Percentiles rank a stretch among this genome's conserved stretches.
Evolutionary conservation across 2,329 filamentous ascomycete genomes (phyloP).

Genomic region (Byssochlamys sp.): DNA sequence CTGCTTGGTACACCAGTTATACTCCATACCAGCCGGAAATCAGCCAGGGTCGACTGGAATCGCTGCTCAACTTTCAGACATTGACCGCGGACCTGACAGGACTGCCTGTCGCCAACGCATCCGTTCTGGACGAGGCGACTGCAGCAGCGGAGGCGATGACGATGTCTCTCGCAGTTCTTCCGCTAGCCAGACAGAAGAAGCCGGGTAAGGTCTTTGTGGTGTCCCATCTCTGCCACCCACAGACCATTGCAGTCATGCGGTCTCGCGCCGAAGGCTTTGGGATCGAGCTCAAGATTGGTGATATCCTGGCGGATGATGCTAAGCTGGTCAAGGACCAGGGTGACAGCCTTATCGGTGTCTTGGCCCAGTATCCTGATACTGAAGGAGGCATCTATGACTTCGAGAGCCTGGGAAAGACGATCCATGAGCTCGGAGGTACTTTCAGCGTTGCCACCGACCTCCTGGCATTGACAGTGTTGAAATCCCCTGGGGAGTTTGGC

Average conservation of each 20-base stretch:
- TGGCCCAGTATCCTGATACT: conserved; percentile 92
- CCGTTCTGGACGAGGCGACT: conserved; percentile 80
- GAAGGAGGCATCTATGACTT: conserved; percentile 71
- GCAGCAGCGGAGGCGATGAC: conserved; percentile 95
- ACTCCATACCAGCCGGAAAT: conserved; percentile 96
- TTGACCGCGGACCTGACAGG: conserved; percentile 80
- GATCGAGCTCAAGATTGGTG: conserved; percentile 63
- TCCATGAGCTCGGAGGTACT: conserved; percentile 67
- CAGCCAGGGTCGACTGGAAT: conserved; percentile 86
- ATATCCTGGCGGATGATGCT: conserved; percentile 58
- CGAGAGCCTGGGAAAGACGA: conserved; percentile 60
- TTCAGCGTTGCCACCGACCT: conserved; percentile 85
- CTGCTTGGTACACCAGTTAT: conserved; percentile 96
- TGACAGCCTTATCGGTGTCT: conserved; percentile 73
- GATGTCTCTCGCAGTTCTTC: conserved; percentile 68
- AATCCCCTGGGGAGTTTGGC: conserved; percentile 84
- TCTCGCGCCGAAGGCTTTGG: conserved; percentile 87
- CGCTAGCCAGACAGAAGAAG: conserved; percentile 61
- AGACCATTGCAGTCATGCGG: conserved; percentile 73
- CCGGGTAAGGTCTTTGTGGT: conserved; percentile 74
- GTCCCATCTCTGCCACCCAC: conserved; percentile 70
- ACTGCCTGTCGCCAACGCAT: conserved; percentile 80
- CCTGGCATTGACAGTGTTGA: conserved; percentile 74
- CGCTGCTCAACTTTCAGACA: conserved; percentile 89
- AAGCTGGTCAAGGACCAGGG: conserved; percentile 63